These are phyloP conservation scores for Cylindrotheca fusiformis DNA, from an alignment of 108 stramenopile genomes.

Conservation along the genomic window DNA sequence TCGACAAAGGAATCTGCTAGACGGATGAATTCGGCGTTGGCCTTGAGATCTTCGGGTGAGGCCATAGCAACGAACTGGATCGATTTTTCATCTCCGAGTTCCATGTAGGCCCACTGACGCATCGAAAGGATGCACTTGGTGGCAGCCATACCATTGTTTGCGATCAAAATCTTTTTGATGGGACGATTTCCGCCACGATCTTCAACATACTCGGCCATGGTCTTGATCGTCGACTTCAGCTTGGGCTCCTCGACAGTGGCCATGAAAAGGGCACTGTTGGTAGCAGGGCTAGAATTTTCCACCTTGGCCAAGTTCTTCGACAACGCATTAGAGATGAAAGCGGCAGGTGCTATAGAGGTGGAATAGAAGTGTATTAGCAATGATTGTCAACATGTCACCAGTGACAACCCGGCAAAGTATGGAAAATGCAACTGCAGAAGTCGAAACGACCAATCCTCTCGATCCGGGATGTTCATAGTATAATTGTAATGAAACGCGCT, in stretches of 20 bases:
- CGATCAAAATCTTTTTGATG: slow-evolving; percentile 89
- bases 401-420: too few relatives aligned
- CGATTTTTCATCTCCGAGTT: slow-evolving; percentile 92
- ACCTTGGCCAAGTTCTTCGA: not conserved
- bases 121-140: slow-evolving; percentile 97
- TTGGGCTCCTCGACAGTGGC: slow-evolving; percentile 27
- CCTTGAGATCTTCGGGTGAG: slow-evolving; percentile 95
- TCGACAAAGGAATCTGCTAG: slow-evolving; percentile 94
- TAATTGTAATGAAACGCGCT: too few relatives aligned
- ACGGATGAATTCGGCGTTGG: slow-evolving; percentile 97
- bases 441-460: too few relatives aligned
- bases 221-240: slow-evolving; percentile 17
- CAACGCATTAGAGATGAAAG: slow-evolving; percentile 25
- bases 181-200: slow-evolving; percentile 80
- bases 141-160: slow-evolving; percentile 99
- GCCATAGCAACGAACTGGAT: slow-evolving; percentile 99
- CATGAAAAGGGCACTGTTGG: slow-evolving; percentile 17
- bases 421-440: too few relatives aligned
- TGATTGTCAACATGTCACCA: too few relatives aligned
- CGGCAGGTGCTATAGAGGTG: slow-evolving; percentile 21
- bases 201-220: slow-evolving; percentile 88
- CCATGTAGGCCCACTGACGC: slow-evolving; percentile 99
- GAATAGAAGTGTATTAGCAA: too few relatives aligned
- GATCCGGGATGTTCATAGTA: too few relatives aligned
- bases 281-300: slow-evolving; percentile 5